Conservation (phyloP, 805 yeast species). For the Wickerhamia fluorescens region DNA sequence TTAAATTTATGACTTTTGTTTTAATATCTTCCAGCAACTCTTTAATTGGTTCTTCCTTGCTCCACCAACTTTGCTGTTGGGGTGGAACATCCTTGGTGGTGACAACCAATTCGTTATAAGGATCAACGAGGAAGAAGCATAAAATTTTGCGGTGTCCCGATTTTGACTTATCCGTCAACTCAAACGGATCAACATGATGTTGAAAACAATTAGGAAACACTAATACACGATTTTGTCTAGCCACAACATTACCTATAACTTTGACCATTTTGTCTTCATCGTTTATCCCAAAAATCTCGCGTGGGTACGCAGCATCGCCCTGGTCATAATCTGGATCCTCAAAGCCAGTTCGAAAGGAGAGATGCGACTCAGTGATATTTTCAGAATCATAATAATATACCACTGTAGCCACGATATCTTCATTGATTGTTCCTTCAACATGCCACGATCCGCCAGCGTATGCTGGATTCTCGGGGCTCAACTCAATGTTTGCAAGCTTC, state of each 20-base stretch:
- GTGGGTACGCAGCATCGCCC: conserved; percentile 18
- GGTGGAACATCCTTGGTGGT: conserved; percentile 30
- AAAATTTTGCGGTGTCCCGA: conserved; percentile 33
- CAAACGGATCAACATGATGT: conserved; percentile 34
- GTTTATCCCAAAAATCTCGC: conserved; percentile 20
- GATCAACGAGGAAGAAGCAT: conserved; percentile 35
- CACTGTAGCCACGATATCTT: conserved; percentile 35
- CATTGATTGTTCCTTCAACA: conserved; percentile 35
- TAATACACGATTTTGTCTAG: conserved; percentile 20
- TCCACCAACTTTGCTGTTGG: conserved; percentile 31
- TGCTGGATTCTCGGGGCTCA: conserved; percentile 33
- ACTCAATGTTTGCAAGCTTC: conserved; percentile 33
- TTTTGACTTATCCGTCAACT: conserved; percentile 26
- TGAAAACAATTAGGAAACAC: conserved; percentile 35
- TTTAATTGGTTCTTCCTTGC: conserved; percentile 7
- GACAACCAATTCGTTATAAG: conserved; percentile 19
- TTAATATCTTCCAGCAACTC: conserved; percentile 4
- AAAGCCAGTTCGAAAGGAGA: conserved; percentile 22
- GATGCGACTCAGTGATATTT: conserved; percentile 28
- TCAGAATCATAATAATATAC: conserved; percentile 34
- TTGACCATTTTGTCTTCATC: conserved; percentile 21
- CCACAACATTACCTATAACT: conserved; percentile 18
- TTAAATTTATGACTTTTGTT: conserved; percentile 3
- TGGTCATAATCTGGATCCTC: conserved; percentile 31
- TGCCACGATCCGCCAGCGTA: conserved; percentile 40